phyloP scores from a whole-genome alignment of 352 stramenopile species.

The Globisporangium canariense region DNA sequence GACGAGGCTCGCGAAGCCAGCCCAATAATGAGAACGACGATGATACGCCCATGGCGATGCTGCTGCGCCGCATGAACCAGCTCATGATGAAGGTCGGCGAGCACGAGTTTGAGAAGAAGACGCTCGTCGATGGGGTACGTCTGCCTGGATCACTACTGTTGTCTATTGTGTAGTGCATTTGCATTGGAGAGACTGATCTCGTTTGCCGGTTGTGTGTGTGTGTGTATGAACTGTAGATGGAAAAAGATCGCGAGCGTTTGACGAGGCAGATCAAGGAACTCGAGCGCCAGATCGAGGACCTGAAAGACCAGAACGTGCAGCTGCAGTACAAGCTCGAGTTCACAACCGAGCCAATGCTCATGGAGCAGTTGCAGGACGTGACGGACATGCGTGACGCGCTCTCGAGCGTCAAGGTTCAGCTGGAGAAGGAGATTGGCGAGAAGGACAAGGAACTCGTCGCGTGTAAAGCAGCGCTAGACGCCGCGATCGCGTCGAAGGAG shows the following conservation, averaged over 20 bases:
- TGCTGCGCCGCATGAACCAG: slow-evolving; percentile 74
- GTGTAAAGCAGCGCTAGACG: slow-evolving; percentile 28
- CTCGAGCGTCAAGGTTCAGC: slow-evolving; percentile 61
- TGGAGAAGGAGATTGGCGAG: slow-evolving; percentile 61
- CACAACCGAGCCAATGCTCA: slow-evolving; percentile 76
- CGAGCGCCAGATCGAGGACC: slow-evolving; percentile 60
- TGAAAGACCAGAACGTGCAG: slow-evolving; percentile 81
- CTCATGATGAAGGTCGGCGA: slow-evolving; percentile 84
- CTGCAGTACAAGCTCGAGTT: slow-evolving; percentile 84
- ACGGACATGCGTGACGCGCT: slow-evolving; percentile 81
- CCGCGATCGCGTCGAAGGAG: slow-evolving; percentile 27
- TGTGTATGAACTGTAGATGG: slow-evolving; percentile 40
- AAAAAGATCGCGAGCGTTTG: slow-evolving; percentile 67
- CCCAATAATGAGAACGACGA: slow-evolving; percentile 16
- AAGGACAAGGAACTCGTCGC: slow-evolving; percentile 56
- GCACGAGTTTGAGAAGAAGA: slow-evolving; percentile 88
- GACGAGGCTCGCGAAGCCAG: slow-evolving; percentile 11
- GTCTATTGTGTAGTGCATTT: neutral
- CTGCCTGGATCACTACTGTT: neutral
- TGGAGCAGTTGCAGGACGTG: slow-evolving; percentile 74
- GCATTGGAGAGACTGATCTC: neutral
- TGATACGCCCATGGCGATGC: slow-evolving; percentile 61
- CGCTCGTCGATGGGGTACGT: slow-evolving; percentile 61
- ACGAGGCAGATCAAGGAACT: slow-evolving; percentile 33
- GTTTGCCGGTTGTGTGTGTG: neutral